Conservation (phyloP, 331 rosid genomes). For the Ulmus americana region DNA sequence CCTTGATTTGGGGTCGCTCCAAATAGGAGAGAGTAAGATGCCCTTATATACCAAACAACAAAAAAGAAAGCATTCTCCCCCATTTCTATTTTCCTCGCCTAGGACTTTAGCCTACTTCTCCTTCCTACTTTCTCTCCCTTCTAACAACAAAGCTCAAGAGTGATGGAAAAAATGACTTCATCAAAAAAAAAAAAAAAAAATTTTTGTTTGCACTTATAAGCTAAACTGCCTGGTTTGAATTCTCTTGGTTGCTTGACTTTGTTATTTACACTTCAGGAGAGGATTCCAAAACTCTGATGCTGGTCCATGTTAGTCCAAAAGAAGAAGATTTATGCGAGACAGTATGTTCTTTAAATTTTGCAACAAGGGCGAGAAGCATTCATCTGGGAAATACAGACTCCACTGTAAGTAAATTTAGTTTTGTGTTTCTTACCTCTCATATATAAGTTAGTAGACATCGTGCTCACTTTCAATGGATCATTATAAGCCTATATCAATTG, state of each 20-base stretch:
- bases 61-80: background rate
- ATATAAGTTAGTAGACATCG: background rate
- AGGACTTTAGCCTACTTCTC: too few species aligned
- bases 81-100: too few species aligned
- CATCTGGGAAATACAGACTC: slow-evolving; percentile 25
- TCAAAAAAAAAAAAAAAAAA: background rate
- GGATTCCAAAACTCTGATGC: slow-evolving; percentile 41
- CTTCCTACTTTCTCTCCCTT: too few species aligned
- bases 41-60: background rate
- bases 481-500: background rate
- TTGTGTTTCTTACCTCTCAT: background rate
- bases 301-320: slow-evolving; percentile 37
- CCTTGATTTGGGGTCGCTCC: too few species aligned
- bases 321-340: slow-evolving; percentile 42
- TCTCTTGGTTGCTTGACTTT: slow-evolving; percentile 7
- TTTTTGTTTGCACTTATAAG: background rate
- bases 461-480: background rate
- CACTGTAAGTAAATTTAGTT: slow-evolving; percentile 26
- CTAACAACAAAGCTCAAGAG: background rate
- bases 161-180: background rate
- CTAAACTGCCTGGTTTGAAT: background rate
- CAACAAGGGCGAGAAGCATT: slow-evolving; percentile 36
- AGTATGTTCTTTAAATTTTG: slow-evolving; percentile 34
- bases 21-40: too few species aligned
- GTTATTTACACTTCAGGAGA: slow-evolving; percentile 23